Conservation (phyloP, 371 early-diverging fungal genomes). For the Syncephalastrum contaminatum region DNA sequence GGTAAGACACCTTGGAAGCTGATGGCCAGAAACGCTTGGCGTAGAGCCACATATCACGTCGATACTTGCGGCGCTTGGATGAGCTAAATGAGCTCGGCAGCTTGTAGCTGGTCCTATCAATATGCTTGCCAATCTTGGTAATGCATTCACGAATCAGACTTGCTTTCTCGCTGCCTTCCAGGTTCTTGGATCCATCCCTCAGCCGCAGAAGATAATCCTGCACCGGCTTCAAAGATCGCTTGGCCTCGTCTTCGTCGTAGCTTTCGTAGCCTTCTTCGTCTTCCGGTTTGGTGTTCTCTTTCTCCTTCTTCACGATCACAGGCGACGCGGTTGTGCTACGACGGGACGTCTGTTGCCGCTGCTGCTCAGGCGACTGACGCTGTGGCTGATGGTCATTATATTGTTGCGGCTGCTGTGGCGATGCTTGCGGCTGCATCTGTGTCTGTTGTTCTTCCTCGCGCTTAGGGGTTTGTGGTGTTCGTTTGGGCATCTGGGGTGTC, state of each 20-base stretch:
- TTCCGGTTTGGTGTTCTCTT: constrained; percentile 34
- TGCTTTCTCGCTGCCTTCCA: constrained; percentile 50
- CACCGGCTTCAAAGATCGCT: constrained; percentile 56
- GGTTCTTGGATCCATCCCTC: constrained; percentile 48
- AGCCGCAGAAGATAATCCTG: constrained; percentile 47
- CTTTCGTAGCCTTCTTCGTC: constrained; percentile 38
- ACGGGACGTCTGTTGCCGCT: not conserved
- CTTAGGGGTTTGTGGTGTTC: not conserved
- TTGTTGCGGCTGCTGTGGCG: not conserved
- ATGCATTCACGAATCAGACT: constrained; percentile 58
- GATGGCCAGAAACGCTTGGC: constrained; percentile 66
- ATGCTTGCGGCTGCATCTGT: constrained; percentile 6
- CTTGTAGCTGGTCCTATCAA: constrained; percentile 40
- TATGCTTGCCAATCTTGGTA: constrained; percentile 60
- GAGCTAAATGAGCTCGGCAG: constrained; percentile 9
- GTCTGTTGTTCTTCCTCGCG: not conserved
- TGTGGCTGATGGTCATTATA: constrained; percentile 1
- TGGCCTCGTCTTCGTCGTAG: constrained; percentile 58
- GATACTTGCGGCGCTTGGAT: constrained; percentile 24
- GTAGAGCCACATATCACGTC: constrained; percentile 60
- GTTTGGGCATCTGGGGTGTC: not conserved
- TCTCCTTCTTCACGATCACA: constrained; percentile 9
- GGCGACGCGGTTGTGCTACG: constrained; percentile 1
- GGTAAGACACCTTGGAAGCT: constrained; percentile 36
- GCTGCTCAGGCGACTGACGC: constrained; percentile 1